Percentiles rank a stretch among this genome's conserved stretches.
phyloP scores from a whole-genome alignment of 1,139 yeast genomes.

The Blastobotrys elegans region DNA sequence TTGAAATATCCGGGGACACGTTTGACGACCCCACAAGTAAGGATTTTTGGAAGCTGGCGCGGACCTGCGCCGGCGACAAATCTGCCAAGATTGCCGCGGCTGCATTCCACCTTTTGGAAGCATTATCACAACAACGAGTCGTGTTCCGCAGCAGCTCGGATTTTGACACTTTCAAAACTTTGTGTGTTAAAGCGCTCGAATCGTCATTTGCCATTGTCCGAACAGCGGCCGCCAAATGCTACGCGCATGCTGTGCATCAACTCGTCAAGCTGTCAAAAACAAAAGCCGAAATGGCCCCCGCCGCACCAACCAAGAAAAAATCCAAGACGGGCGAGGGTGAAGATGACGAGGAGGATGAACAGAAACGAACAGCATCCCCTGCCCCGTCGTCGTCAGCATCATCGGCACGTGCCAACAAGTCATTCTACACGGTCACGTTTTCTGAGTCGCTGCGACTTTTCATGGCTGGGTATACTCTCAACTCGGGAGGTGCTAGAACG shows the following conservation, averaged over 20 bases:
- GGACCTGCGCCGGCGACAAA: constrained; percentile 27
- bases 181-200: constrained; percentile 30
- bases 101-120: constrained; percentile 27
- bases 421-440: constrained; percentile 16
- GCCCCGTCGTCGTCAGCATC: neutral
- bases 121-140: constrained; percentile 20
- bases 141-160: constrained; percentile 30
- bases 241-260: constrained; percentile 27
- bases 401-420: constrained; percentile 10
- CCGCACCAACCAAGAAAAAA: constrained; percentile 18
- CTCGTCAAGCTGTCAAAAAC: constrained; percentile 22
- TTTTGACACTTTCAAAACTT: constrained; percentile 28
- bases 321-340: constrained; percentile 18
- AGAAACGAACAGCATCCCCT: constrained; percentile 10
- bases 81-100: constrained; percentile 32
- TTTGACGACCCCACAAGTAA: constrained; percentile 32
- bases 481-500: constrained; percentile 21
- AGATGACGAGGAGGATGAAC: constrained; percentile 18
- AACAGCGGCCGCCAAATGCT: constrained; percentile 32
- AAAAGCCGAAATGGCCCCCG: constrained; percentile 21
- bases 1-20: constrained; percentile 29
- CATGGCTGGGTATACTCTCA: constrained; percentile 20
- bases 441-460: constrained; percentile 21
- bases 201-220: constrained; percentile 28
- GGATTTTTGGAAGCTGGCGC: constrained; percentile 33